Percentiles rank a stretch among this genome's conserved stretches.
Conservation (phyloP, 1,139 yeast species). For the Zygotorulaspora mrakii region DNA sequence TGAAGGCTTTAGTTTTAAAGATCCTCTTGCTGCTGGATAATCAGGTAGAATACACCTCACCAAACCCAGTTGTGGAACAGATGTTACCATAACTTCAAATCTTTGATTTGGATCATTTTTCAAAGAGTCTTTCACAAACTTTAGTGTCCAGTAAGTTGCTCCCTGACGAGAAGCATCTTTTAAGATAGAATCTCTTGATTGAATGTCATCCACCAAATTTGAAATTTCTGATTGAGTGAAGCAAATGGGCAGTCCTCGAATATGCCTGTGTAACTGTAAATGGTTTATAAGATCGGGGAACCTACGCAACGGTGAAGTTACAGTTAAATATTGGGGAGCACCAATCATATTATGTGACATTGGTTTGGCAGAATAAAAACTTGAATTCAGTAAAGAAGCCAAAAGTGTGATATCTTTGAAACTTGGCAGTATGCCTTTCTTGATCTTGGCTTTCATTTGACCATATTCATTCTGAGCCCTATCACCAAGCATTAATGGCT, state of each 20-base stretch:
- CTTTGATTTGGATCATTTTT: constrained; percentile 12
- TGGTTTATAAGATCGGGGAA: constrained; percentile 81
- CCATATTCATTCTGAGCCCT: constrained; percentile 32
- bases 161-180: constrained; percentile 36
- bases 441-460: constrained; percentile 28
- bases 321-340: constrained; percentile 58
- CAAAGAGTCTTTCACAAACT: constrained; percentile 34
- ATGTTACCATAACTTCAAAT: constrained; percentile 39
- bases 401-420: constrained; percentile 40
- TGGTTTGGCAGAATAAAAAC: constrained; percentile 43
- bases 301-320: constrained; percentile 87
- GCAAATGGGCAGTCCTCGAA: constrained; percentile 25
- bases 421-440: constrained; percentile 25
- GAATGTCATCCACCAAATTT: constrained; percentile 35
- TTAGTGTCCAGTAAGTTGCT: constrained; percentile 43
- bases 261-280: constrained; percentile 55
- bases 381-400: constrained; percentile 41
- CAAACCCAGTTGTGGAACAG: constrained; percentile 41
- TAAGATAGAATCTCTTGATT: constrained; percentile 37
- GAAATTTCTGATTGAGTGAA: constrained; percentile 30
- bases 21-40: constrained; percentile 38
- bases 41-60: constrained; percentile 42
- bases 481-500: constrained; percentile 36
- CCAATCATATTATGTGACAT: constrained; percentile 64
- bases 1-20: constrained; percentile 24